These are phyloP conservation scores for Hysterium pulicare DNA, from an alignment of 2,329 filamentous ascomycete species.

Conservation along the genomic window DNA sequence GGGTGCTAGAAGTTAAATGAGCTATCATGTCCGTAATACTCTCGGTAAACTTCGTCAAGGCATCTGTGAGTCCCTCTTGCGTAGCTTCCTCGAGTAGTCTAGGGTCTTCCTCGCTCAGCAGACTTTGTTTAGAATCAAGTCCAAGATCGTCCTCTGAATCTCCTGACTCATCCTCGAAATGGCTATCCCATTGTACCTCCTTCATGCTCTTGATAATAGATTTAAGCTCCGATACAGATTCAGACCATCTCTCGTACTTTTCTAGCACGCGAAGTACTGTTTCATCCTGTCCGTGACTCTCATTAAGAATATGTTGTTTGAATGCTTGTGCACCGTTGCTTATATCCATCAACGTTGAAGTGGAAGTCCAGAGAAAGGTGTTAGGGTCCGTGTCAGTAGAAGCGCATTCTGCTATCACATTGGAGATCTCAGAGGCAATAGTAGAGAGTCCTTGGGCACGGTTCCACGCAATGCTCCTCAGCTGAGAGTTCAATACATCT, in stretches of 20 bases:
- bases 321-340: constrained; percentile 64
- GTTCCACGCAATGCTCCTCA: constrained; percentile 60
- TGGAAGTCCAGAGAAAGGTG: constrained; percentile 64
- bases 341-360: constrained; percentile 63
- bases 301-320: constrained; percentile 65
- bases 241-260: constrained; percentile 69
- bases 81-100: constrained; percentile 59
- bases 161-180: constrained; percentile 65
- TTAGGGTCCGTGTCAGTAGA: constrained; percentile 39
- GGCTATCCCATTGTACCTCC: constrained; percentile 71
- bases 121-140: constrained; percentile 62
- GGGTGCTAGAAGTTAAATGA: constrained; percentile 43
- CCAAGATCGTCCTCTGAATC: constrained; percentile 71
- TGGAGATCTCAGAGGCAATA: constrained; percentile 63
- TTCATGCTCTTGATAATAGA: constrained; percentile 62
- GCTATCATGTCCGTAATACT: constrained; percentile 53
- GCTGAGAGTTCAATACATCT: constrained; percentile 63
- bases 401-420: constrained; percentile 60
- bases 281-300: constrained; percentile 69
- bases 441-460: constrained; percentile 63
- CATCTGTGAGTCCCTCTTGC: constrained; percentile 52
- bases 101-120: constrained; percentile 71
- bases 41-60: constrained; percentile 58
- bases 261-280: constrained; percentile 60
- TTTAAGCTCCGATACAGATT: constrained; percentile 66